Evolutionary conservation across 805 yeast species (phyloP), one percentile per base, ranked within the genome.

Genomic region (Zygotorulaspora florentina): DNA sequence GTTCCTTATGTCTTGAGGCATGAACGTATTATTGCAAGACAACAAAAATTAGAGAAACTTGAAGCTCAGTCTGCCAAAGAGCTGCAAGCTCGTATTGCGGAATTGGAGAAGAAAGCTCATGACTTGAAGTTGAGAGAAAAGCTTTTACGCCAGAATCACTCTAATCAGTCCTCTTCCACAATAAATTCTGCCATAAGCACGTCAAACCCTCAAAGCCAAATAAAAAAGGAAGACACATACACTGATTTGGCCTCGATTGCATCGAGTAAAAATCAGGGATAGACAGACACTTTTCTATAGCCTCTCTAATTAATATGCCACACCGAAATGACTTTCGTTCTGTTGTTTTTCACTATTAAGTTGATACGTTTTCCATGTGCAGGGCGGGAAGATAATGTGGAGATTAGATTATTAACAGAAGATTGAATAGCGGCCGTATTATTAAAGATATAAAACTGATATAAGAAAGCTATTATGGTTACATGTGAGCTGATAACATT

Each of bases 1-100:
- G 87, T 86, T 18, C 95, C 95, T n/a, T 86, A 86, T 55, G 83
- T 85, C 28, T 69, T 86, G 51, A 77, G 87, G 61, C 91, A 85
- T 63, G 91, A 86, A 64, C 76, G 84, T 46, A 76, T 85, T 46
- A 67, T 80, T 53, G 83, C 84, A 42, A 81, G 86, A 64, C 90
- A 86, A 59, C 87, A 81, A 47, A 85, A 83, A 66, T 68, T 86
- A 41, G 90, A 85, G 61, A 88, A 85, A 55, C 67, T 86, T 67
- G 95, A 86, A 62, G 82, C 83, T 58, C 83, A 82, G 51, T 79
- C 86, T 43, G 93, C 91, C 0, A 75, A 75, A 58, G 91, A 85
- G 57, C 70, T 86, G 57, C 80, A 87, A 25, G 71, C 72, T 49
- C 73, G 90, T 53, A 91, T 90, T n/a, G 82, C 84, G 15, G 80